phyloP scores from a whole-genome alignment of 2,329 filamentous ascomycete species.

The Scedosporium aurantiacum region DNA sequence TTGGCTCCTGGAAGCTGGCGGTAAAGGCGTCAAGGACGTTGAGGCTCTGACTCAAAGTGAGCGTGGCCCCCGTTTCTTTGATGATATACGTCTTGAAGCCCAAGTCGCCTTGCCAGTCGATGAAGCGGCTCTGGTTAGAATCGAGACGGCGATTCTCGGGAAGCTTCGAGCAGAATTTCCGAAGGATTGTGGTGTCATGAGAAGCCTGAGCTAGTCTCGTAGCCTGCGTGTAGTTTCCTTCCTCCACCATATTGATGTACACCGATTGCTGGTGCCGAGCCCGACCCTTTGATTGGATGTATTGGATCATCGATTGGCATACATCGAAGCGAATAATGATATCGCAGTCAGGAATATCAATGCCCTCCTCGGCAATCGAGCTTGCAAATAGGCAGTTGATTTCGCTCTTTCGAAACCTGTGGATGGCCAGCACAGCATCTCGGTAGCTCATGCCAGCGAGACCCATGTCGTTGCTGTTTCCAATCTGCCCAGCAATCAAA shows the following conservation, averaged over 20 bases:
- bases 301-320: conserved; percentile 83
- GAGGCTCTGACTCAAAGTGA: conserved; percentile 68
- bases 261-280: conserved; percentile 68
- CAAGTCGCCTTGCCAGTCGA: background rate
- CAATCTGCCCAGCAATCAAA: conserved; percentile 18
- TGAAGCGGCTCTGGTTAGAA: conserved; percentile 22
- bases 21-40: conserved; percentile 63
- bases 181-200: conserved; percentile 51
- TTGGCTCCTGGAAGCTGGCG: conserved; percentile 39
- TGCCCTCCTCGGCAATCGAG: conserved; percentile 55
- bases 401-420: conserved; percentile 48
- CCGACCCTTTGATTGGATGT: conserved; percentile 83
- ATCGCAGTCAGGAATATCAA: conserved; percentile 59
- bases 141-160: conserved; percentile 51
- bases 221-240: conserved; percentile 50
- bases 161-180: conserved; percentile 63
- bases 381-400: conserved; percentile 57
- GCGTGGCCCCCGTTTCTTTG: conserved; percentile 57
- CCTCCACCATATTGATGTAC: conserved; percentile 77
- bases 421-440: conserved; percentile 63
- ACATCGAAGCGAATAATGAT: conserved; percentile 69
- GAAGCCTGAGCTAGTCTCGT: conserved; percentile 47
- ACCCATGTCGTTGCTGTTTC: conserved; percentile 21
- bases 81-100: conserved; percentile 47
- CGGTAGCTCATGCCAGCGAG: conserved; percentile 57